These are phyloP conservation scores for Trichothecium roseum DNA, from an alignment of 2,329 filamentous ascomycete genomes.

Conservation along the genomic window DNA sequence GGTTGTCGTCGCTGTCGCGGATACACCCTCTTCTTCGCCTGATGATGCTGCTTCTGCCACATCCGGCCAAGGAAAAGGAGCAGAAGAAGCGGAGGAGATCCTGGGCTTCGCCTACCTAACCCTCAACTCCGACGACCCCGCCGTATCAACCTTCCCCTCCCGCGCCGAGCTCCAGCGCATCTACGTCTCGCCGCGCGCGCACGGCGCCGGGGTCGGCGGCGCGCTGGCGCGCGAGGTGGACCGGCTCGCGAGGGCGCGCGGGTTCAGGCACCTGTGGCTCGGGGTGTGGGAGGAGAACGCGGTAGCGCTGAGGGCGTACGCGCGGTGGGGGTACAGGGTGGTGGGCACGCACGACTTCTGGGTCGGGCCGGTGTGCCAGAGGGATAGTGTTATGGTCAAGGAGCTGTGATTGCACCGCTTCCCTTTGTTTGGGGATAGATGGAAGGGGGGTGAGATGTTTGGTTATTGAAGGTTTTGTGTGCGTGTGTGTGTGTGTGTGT, in stretches of 20 bases:
- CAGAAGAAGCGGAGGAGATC: slow-evolving; percentile 10
- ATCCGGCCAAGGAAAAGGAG: too few species aligned
- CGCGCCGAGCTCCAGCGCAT: slow-evolving; percentile 33
- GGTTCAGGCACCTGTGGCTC: slow-evolving; percentile 30
- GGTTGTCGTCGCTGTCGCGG: slow-evolving; percentile 12
- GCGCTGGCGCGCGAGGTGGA: slow-evolving; percentile 17
- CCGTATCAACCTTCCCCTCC: too few species aligned
- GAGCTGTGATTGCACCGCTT: too few species aligned
- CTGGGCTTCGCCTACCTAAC: slow-evolving; percentile 31
- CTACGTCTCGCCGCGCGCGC: slow-evolving; percentile 23
- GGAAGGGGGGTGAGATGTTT: too few species aligned
- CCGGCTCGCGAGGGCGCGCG: slow-evolving; percentile 21
- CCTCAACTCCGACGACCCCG: slow-evolving; percentile 24
- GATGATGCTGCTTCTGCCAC: too few species aligned
- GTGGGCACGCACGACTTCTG: slow-evolving; percentile 31
- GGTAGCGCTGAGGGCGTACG: slow-evolving; percentile 26
- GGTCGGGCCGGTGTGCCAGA: slow-evolving; percentile 28
- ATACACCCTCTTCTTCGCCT: too few species aligned
- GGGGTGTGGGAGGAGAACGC: slow-evolving; percentile 37
- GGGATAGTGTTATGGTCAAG: slow-evolving; percentile 31
- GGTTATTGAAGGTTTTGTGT: too few species aligned
- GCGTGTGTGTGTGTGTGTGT: too few species aligned
- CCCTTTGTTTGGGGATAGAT: too few species aligned
- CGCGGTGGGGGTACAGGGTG: slow-evolving; percentile 25
- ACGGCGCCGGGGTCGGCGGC: slow-evolving; percentile 28